phyloP scores from a whole-genome alignment of 2,329 filamentous ascomycete genomes.

The Cercospora zeina region DNA sequence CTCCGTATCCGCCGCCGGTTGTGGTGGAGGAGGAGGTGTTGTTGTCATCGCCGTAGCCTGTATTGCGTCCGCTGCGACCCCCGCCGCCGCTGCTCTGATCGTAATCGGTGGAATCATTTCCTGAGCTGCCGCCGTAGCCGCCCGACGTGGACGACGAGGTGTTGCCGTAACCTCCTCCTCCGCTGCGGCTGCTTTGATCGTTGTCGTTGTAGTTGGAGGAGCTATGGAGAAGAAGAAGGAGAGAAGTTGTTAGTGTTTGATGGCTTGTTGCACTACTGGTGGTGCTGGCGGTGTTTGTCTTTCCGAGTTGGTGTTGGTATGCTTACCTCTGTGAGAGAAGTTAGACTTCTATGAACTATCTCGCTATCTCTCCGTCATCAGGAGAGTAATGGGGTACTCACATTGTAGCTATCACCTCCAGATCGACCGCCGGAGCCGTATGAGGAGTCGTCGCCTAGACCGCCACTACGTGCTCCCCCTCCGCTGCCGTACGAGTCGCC shows the following conservation, averaged over 20 bases:
- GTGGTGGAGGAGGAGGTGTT: background rate
- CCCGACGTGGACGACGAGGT: too few species aligned
- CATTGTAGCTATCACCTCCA: slow-evolving; percentile 24
- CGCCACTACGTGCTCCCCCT: slow-evolving; percentile 19
- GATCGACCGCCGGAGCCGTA: background rate
- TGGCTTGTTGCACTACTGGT: slow-evolving; percentile 18
- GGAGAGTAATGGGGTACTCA: background rate
- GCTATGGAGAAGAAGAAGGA: background rate
- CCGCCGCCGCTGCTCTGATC: background rate
- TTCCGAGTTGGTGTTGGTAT: too few species aligned
- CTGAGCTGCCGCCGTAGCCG: background rate
- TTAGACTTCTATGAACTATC: slow-evolving; percentile 5
- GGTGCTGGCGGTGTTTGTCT: slow-evolving; percentile 5
- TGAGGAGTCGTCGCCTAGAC: slow-evolving; percentile 4
- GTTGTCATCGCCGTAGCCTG: background rate
- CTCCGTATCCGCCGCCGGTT: too few species aligned
- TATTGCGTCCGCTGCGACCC: background rate
- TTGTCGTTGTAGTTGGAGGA: slow-evolving; percentile 11
- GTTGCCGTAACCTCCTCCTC: too few species aligned
- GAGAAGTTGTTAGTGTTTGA: background rate
- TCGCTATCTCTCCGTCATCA: background rate
- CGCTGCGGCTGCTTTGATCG: too few species aligned
- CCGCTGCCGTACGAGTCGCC: slow-evolving; percentile 21
- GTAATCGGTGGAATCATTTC: slow-evolving; percentile 3
- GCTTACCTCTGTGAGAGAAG: slow-evolving; percentile 8